A percentile compares a stretch with the other conserved stretches of the same genome.
Evolutionary conservation across 2,329 filamentous ascomycete species (phyloP).

Genomic region (Clonostachys sp.): DNA sequence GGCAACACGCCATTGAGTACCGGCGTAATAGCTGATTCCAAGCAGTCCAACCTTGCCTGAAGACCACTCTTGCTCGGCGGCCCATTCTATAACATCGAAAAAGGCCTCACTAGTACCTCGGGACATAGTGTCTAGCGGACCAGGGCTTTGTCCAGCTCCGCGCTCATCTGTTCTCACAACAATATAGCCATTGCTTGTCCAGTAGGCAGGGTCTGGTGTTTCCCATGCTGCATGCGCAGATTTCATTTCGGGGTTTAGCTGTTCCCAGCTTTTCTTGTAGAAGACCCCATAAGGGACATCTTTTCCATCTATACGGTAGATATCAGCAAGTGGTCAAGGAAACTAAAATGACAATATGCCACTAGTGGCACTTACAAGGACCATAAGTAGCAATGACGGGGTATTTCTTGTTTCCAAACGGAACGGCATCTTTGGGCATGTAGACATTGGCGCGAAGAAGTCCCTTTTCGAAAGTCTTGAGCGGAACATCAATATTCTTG

Average conservation of each 20-base stretch:
- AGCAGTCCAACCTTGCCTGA: constrained; percentile 11
- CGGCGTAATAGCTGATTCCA: constrained; percentile 39
- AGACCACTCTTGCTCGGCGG: neutral
- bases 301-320: constrained; percentile 8
- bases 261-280: neutral
- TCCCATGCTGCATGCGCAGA: constrained; percentile 54
- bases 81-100: constrained; percentile 3
- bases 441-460: constrained; percentile 31
- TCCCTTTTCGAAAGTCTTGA: no score
- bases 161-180: constrained; percentile 48
- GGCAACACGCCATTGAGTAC: constrained; percentile 40
- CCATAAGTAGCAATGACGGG: constrained; percentile 69
- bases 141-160: constrained; percentile 13
- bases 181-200: constrained; percentile 49
- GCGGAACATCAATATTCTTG: no score
- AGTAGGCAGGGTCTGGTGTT: constrained; percentile 52
- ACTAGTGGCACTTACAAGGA: constrained; percentile 66
- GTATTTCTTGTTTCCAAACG: constrained; percentile 14
- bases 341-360: constrained; percentile 47
- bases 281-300: constrained; percentile 8
- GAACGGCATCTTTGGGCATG: constrained; percentile 17
- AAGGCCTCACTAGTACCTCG: constrained; percentile 9
- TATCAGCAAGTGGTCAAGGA: neutral
- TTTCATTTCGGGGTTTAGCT: constrained; percentile 48
- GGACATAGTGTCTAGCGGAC: constrained; percentile 43